Evolutionary conservation across 1,284 basidiomycete species (phyloP).

Genomic region (Leccinum subfulvum): DNA sequence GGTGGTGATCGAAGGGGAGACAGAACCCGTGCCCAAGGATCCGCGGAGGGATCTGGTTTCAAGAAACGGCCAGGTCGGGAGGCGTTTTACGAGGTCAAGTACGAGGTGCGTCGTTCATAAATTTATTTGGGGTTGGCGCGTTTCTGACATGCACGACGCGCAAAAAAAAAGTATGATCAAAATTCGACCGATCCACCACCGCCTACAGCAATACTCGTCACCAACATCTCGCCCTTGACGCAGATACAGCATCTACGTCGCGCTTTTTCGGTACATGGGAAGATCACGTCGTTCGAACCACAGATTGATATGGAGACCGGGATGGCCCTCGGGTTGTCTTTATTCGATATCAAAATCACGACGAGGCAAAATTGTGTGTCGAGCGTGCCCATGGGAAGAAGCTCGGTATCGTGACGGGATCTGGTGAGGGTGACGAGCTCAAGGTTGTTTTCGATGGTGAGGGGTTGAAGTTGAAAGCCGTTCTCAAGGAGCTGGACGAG

Average conservation of each 20-base stretch:
- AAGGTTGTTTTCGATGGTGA: conserved; percentile 65
- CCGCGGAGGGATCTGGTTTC: conserved; percentile 49
- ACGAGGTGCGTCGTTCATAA: conserved; percentile 55
- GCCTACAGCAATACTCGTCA: conserved; percentile 73
- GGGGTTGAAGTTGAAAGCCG: conserved; percentile 53
- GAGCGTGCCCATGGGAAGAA: conserved; percentile 59
- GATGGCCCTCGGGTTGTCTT: conserved; percentile 82
- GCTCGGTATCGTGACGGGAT: conserved; percentile 36
- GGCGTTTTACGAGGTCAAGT: conserved; percentile 51
- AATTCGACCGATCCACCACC: conserved; percentile 78
- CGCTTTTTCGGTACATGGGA: conserved; percentile 70
- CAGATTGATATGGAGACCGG: conserved; percentile 83
- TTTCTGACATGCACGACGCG: conserved; percentile 14
- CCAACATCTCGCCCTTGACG: conserved; percentile 71
- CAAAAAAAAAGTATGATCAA: conserved; percentile 68
- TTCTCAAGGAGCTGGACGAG: conserved; percentile 60
- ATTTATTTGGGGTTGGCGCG: not conserved
- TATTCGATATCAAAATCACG: conserved; percentile 64
- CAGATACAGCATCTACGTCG: conserved; percentile 65
- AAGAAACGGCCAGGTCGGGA: conserved; percentile 42
- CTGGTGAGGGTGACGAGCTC: conserved; percentile 46
- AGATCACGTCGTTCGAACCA: conserved; percentile 70
- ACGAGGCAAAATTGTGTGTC: conserved; percentile 63
- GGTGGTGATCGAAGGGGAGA: conserved; percentile 50
- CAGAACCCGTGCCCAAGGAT: conserved; percentile 46